Conservation (phyloP, 2,329 filamentous ascomycete genomes). For the Aspergillus fructus region DNA sequence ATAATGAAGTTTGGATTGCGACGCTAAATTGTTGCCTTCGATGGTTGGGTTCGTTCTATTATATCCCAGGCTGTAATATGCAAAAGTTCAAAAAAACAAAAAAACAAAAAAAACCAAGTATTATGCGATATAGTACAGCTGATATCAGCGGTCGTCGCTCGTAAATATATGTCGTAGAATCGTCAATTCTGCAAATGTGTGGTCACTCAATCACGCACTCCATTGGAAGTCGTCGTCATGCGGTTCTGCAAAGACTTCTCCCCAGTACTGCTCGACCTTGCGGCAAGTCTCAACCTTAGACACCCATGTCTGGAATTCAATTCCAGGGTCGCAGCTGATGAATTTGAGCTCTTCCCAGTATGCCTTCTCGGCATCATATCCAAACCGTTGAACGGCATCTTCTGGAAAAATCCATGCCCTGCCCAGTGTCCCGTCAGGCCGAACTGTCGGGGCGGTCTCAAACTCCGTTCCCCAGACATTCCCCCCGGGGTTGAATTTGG, state of each 20-base stretch:
- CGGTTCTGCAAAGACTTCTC: conserved; percentile 34
- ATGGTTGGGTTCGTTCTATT: not conserved
- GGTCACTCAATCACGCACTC: conserved; percentile 18
- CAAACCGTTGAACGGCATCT: conserved; percentile 36
- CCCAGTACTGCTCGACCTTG: conserved; percentile 35
- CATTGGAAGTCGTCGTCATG: conserved; percentile 35
- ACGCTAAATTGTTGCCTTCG: not conserved
- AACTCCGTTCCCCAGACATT: conserved; percentile 39
- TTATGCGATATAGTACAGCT: conserved; percentile 8
- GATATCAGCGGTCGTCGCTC: conserved; percentile 12
- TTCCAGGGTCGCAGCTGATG: conserved; percentile 39
- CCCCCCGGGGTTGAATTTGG: conserved; percentile 43
- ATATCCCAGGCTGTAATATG: conserved; percentile 5
- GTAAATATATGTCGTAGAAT: conserved; percentile 12
- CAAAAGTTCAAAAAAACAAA: not conserved
- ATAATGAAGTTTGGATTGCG: not conserved
- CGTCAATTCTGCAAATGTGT: not conserved
- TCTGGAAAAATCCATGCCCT: conserved; percentile 38
- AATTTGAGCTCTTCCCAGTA: conserved; percentile 44
- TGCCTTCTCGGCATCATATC: conserved; percentile 38
- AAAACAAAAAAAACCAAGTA: not conserved
- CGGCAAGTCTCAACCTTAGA: conserved; percentile 31
- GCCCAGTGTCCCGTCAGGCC: conserved; percentile 35
- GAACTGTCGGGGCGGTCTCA: conserved; percentile 38
- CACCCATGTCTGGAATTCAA: conserved; percentile 35